Conservation (phyloP, 139 green algal genomes). For the Monoraphidium neglectum region DNA sequence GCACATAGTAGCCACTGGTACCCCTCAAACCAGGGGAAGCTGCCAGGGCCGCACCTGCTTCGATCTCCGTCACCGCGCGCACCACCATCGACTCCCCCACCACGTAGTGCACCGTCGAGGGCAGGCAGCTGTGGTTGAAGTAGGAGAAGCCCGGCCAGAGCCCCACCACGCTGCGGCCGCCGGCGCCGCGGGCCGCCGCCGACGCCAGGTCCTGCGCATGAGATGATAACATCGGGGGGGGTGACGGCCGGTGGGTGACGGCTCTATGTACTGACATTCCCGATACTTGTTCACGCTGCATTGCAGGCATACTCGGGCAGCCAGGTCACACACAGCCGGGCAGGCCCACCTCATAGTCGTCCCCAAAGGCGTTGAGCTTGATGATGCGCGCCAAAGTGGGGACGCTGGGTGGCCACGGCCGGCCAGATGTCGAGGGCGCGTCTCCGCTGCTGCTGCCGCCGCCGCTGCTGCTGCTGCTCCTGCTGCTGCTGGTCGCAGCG, state of each 20-base stretch:
- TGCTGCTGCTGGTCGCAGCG: constrained; percentile 4
- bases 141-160: constrained; percentile 46
- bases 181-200: constrained; percentile 19
- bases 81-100: constrained; percentile 48
- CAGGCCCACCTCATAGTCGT: constrained; percentile 54
- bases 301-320: too few relatives aligned
- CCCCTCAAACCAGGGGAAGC: too few relatives aligned
- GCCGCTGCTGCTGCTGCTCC: background rate
- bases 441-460: background rate
- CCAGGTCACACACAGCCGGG: too few relatives aligned
- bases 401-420: background rate
- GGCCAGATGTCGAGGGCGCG: background rate
- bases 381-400: constrained; percentile 11
- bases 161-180: constrained; percentile 34
- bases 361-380: constrained; percentile 47
- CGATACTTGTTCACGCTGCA: too few relatives aligned
- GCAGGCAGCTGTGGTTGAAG: constrained; percentile 53
- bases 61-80: constrained; percentile 29
- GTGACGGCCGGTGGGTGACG: too few relatives aligned
- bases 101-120: constrained; percentile 50
- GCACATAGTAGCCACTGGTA: too few relatives aligned
- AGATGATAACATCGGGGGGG: too few relatives aligned
- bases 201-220: constrained; percentile 39
- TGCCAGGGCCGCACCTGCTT: constrained; percentile 10
- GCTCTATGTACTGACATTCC: too few relatives aligned